Percentiles rank a stretch among this genome's conserved stretches.
Evolutionary conservation across 2,329 filamentous ascomycete genomes (phyloP).

Genomic region (Diaporthe citri): DNA sequence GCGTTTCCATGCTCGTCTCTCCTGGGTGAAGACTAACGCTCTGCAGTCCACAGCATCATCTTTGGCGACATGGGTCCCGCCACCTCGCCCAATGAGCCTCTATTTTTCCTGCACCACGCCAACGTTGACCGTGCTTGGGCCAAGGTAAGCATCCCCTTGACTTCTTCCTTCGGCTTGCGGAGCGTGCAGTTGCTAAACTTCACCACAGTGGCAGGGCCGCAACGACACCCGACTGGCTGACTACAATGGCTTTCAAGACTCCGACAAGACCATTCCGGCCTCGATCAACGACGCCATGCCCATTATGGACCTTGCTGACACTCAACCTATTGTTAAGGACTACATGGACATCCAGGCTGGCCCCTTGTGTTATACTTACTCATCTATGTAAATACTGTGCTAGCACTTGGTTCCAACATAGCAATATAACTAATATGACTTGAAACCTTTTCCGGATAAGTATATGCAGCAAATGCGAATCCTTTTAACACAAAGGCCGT

Average conservation of each 20-base stretch:
- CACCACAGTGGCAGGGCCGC: background rate
- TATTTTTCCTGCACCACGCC: constrained; percentile 10
- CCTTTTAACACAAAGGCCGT: no score
- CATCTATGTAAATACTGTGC: background rate
- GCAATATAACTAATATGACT: no score
- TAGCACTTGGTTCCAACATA: no score
- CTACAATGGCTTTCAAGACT: background rate
- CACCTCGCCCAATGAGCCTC: constrained; percentile 1
- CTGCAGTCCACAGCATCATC: background rate
- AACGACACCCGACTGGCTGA: background rate
- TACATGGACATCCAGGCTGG: background rate
- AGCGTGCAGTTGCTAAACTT: background rate
- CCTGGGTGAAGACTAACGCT: background rate
- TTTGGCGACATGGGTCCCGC: background rate
- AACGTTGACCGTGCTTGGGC: constrained; percentile 10
- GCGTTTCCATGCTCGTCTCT: no score
- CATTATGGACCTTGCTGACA: background rate
- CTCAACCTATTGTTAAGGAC: background rate
- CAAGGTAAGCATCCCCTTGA: background rate
- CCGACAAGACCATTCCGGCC: background rate
- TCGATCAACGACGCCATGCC: constrained; percentile 2
- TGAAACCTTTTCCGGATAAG: no score
- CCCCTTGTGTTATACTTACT: background rate
- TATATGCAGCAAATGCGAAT: no score
- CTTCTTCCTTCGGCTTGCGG: no score